Conservation (phyloP, 176 grass and related monocot genomes). For the Cocos nucifera region DNA sequence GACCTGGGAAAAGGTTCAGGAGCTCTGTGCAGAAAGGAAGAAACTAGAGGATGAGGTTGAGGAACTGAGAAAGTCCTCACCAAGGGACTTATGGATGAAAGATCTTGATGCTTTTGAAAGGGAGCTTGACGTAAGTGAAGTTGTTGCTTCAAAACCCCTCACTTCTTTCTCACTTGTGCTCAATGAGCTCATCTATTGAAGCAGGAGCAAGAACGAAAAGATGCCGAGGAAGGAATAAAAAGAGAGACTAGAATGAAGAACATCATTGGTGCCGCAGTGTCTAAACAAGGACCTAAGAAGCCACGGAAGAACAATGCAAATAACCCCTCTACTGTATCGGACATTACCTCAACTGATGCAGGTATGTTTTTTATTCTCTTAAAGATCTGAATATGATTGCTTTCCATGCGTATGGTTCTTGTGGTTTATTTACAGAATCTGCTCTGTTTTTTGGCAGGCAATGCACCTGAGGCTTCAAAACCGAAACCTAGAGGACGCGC, state of each 20-base stretch:
- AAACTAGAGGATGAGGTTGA: constrained; percentile 36
- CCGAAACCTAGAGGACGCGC: constrained; percentile 13
- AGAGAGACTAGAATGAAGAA: constrained; percentile 16
- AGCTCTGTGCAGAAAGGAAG: constrained; percentile 43
- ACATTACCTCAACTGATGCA: not conserved
- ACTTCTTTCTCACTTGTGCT: not conserved
- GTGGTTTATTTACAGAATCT: too few species aligned
- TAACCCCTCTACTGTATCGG: constrained; percentile 1
- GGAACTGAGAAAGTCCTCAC: constrained; percentile 30
- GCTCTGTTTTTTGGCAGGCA: too few species aligned
- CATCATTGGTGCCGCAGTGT: not conserved
- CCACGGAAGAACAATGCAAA: constrained; percentile 31
- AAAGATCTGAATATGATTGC: too few species aligned
- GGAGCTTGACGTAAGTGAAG: constrained; percentile 62
- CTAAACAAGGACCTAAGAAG: constrained; percentile 22
- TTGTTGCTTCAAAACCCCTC: too few species aligned
- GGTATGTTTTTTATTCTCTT: not conserved
- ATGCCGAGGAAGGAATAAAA: constrained; percentile 19
- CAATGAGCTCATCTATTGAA: not conserved
- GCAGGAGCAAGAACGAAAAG: constrained; percentile 37
- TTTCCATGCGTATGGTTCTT: too few species aligned
- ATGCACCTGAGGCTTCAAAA: not conserved
- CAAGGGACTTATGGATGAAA: constrained; percentile 50
- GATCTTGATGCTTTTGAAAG: constrained; percentile 75
- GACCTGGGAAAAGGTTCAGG: constrained; percentile 56